phyloP scores from a whole-genome alignment of 139 green algal genomes.

The Chlamydomonas eustigma region DNA sequence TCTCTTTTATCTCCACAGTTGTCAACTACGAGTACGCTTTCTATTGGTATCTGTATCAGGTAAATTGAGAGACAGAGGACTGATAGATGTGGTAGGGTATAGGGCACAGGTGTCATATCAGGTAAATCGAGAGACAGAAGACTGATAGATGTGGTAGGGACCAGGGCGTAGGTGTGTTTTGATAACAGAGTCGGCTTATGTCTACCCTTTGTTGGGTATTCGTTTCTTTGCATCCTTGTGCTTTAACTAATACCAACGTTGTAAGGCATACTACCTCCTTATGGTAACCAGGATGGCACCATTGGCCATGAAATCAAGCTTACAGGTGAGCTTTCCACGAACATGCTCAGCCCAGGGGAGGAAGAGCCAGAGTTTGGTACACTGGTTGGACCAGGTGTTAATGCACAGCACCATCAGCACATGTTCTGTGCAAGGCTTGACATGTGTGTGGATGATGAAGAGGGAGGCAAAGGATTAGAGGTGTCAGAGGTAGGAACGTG shows the following conservation, averaged over 20 bases:
- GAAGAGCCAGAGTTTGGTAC: slow-evolving; percentile 39
- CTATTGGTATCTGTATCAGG: slow-evolving; percentile 29
- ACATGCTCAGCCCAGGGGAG: slow-evolving; percentile 49
- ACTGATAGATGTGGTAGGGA: not conserved
- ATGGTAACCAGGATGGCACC: slow-evolving; percentile 26
- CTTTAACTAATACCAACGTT: too few species aligned
- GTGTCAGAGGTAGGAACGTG: slow-evolving; percentile 54
- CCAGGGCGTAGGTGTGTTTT: not conserved
- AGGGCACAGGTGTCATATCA: not conserved
- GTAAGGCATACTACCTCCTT: not conserved
- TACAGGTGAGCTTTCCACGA: slow-evolving; percentile 63
- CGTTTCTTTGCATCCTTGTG: too few species aligned
- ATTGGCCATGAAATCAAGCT: slow-evolving; percentile 63
- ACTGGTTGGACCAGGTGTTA: slow-evolving; percentile 59
- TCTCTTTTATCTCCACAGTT: slow-evolving; percentile 56
- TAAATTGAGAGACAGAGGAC: not conserved
- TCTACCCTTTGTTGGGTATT: not conserved
- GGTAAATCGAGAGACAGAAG: not conserved
- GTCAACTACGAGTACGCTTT: slow-evolving; percentile 65
- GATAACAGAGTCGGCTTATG: too few species aligned
- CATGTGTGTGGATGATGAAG: slow-evolving; percentile 49
- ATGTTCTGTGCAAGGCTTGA: slow-evolving; percentile 73
- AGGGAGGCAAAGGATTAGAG: slow-evolving; percentile 38
- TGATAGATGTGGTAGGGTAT: not conserved
- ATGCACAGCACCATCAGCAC: slow-evolving; percentile 73